These are phyloP conservation scores for Barnettozyma sp. DNA, from an alignment of 805 yeast species.

Conservation along the genomic window DNA sequence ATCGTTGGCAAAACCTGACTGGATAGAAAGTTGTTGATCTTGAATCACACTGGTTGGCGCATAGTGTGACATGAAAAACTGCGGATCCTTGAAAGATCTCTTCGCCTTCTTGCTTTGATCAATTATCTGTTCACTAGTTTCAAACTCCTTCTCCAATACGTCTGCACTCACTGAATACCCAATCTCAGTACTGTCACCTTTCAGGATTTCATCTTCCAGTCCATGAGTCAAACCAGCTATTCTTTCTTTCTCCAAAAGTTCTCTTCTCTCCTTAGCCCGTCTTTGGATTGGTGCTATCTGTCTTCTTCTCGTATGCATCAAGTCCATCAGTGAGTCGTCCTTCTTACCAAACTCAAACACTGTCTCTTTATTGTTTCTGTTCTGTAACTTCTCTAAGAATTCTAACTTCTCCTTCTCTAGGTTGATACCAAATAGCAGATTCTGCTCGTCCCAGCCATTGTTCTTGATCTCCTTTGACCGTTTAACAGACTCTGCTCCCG, in stretches of 20 bases:
- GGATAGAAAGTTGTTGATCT: conserved; percentile 63
- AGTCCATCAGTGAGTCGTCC: conserved; percentile 61
- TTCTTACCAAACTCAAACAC: conserved; percentile 82
- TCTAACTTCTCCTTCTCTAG: conserved; percentile 64
- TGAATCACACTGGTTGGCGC: conserved; percentile 77
- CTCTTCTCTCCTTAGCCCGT: conserved; percentile 64
- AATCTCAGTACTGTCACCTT: conserved; percentile 41
- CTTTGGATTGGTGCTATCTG: conserved; percentile 87
- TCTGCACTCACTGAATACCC: conserved; percentile 41
- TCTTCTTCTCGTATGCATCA: conserved; percentile 80
- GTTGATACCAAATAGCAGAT: conserved; percentile 71
- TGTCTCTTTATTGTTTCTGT: conserved; percentile 74
- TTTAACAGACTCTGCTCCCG: conserved; percentile 80
- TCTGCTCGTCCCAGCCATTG: conserved; percentile 86
- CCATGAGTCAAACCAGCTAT: conserved; percentile 66
- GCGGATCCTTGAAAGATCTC: conserved; percentile 66
- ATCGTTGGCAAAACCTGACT: conserved; percentile 66
- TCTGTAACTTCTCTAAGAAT: conserved; percentile 63
- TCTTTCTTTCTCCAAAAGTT: conserved; percentile 64
- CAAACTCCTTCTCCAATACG: conserved; percentile 32
- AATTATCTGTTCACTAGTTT: conserved; percentile 32
- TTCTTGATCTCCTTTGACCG: conserved; percentile 71
- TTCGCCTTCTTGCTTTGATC: conserved; percentile 22
- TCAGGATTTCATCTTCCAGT: conserved; percentile 66
- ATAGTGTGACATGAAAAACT: conserved; percentile 78